These are phyloP conservation scores for Warburgia ugandensis DNA, from an alignment of 164 flowering plant species.

Conservation along the genomic window DNA sequence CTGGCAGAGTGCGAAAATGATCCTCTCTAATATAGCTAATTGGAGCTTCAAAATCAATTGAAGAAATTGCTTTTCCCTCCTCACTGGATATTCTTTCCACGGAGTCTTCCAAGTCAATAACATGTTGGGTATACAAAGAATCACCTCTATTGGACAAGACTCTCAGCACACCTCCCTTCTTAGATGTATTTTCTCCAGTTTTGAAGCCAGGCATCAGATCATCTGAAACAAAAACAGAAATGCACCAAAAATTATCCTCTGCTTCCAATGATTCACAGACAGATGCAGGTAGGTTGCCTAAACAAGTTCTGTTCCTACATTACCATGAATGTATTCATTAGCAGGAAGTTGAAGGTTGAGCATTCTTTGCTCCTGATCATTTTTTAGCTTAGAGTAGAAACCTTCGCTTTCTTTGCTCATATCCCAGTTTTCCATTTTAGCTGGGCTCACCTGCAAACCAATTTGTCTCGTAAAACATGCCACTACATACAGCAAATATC, in stretches of 20 bases:
- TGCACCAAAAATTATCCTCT: slow-evolving; percentile 6
- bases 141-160: background rate
- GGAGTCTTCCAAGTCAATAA: background rate
- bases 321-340: slow-evolving; percentile 19
- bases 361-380: slow-evolving; percentile 13
- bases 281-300: no score
- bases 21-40: slow-evolving; percentile 8
- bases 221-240: slow-evolving; percentile 9
- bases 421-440: slow-evolving; percentile 1
- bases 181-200: background rate
- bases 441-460: background rate
- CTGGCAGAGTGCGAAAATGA: slow-evolving; percentile 11
- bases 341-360: slow-evolving; percentile 33
- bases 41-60: slow-evolving; percentile 9
- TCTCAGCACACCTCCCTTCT: background rate
- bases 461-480: no score
- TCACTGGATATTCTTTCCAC: background rate
- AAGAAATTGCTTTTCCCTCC: background rate
- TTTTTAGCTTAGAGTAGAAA: slow-evolving; percentile 6
- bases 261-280: background rate
- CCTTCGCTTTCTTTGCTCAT: slow-evolving; percentile 3
- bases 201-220: background rate
- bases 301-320: slow-evolving; percentile 8
- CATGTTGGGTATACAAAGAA: no score
- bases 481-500: background rate